Evolutionary conservation across 331 rosid species (phyloP).

Genomic region (Rosa hybrid): DNA sequence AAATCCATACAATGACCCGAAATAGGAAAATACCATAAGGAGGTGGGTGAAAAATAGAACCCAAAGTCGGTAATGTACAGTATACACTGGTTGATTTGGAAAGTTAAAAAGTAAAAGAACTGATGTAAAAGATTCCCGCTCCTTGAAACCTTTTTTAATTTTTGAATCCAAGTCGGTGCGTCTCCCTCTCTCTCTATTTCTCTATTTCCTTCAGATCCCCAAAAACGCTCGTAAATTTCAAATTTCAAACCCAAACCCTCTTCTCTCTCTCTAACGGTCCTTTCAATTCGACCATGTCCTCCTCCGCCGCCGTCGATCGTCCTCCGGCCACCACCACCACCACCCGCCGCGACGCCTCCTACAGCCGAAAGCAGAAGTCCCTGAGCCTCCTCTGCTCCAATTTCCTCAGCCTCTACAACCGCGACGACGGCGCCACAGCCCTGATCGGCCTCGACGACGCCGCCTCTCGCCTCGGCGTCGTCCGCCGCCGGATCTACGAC

Average conservation of each 20-base stretch:
- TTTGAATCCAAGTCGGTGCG: neutral
- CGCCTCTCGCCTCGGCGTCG: constrained; percentile 39
- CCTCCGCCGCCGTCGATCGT: neutral
- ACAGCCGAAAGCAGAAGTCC: constrained; percentile 10
- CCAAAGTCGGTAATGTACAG: too few species aligned
- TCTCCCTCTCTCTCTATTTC: neutral
- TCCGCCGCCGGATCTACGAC: constrained; percentile 68
- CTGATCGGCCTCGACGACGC: constrained; percentile 6
- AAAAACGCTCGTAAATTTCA: neutral
- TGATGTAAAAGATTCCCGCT: neutral
- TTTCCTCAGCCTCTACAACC: constrained; percentile 10
- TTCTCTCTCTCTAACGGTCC: neutral
- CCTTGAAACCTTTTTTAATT: neutral
- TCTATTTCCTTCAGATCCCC: neutral
- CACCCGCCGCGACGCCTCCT: neutral
- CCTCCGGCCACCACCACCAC: neutral
- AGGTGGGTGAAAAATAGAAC: too few species aligned
- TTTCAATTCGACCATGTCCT: neutral
- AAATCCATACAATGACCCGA: too few species aligned
- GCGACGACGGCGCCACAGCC: neutral
- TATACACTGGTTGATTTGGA: neutral
- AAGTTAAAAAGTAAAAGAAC: neutral
- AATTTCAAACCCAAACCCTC: neutral
- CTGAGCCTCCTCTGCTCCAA: constrained; percentile 5
- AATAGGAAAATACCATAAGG: too few species aligned